These are phyloP conservation scores for Ganoderma multipileum DNA, from an alignment of 1,284 basidiomycete genomes.

Conservation along the genomic window DNA sequence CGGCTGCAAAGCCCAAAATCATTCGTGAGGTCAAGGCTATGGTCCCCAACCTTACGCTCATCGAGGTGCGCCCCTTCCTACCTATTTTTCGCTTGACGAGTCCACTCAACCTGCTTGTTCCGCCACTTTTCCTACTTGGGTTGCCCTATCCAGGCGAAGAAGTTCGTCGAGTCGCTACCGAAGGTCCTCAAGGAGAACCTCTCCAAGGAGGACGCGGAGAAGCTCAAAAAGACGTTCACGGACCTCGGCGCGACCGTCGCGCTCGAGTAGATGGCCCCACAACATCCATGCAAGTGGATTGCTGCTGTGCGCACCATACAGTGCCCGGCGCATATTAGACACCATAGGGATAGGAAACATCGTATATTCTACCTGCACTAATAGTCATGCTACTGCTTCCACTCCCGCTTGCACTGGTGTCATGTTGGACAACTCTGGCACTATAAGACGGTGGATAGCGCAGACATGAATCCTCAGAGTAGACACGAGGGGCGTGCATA, in stretches of 20 bases:
- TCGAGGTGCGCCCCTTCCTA: constrained; percentile 75
- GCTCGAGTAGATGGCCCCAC: constrained; percentile 64
- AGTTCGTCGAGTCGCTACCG: constrained; percentile 97
- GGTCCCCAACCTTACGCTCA: constrained; percentile 93
- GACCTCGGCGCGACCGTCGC: constrained; percentile 89
- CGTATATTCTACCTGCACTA: constrained; percentile 28
- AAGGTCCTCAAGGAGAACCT: constrained; percentile 96
- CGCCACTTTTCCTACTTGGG: background rate
- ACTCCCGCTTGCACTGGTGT: constrained; percentile 9
- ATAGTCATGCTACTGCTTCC: constrained; percentile 30
- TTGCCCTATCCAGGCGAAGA: constrained; percentile 82
- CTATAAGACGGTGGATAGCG: background rate
- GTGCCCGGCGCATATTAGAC: background rate
- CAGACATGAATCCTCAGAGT: background rate
- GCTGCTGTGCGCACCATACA: background rate
- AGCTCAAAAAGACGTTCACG: constrained; percentile 91
- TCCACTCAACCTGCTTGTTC: background rate
- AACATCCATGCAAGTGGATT: background rate
- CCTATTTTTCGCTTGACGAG: background rate
- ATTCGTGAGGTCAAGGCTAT: constrained; percentile 98
- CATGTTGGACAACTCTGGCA: background rate
- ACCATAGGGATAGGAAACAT: constrained; percentile 13
- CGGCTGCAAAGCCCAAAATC: constrained; percentile 93
- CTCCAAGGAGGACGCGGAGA: constrained; percentile 98
- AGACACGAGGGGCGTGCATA: background rate